phyloP scores from a whole-genome alignment of 768 basidiomycete species.

The Suillus subalutaceus region DNA sequence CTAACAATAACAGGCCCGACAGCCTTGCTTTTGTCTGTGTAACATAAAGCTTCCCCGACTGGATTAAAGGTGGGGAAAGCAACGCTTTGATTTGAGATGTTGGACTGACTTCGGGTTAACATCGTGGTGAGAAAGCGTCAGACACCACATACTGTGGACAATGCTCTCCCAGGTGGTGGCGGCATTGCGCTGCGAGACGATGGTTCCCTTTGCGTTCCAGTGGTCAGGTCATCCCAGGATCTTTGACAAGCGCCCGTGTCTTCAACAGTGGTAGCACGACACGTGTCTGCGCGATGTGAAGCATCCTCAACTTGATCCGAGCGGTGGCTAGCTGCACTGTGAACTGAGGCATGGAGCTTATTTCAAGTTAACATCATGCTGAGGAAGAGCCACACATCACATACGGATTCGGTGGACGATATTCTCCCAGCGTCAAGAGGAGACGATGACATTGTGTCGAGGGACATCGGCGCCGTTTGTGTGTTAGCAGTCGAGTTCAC shows the following conservation, averaged over 20 bases:
- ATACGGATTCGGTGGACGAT: background rate
- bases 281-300: too few relatives aligned
- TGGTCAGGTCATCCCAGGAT: too few relatives aligned
- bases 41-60: background rate
- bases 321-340: background rate
- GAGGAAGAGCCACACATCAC: background rate
- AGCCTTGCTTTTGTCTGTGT: slow-evolving; percentile 22
- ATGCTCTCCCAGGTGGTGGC: background rate
- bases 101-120: background rate
- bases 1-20: slow-evolving; percentile 21
- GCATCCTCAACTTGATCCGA: background rate
- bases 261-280: background rate
- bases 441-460: slow-evolving; percentile 14
- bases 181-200: background rate
- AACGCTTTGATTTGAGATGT: background rate
- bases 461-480: background rate
- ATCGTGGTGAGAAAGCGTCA: background rate
- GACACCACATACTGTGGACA: background rate
- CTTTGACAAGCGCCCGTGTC: background rate
- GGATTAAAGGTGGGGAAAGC: background rate
- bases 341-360: background rate
- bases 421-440: too few relatives aligned
- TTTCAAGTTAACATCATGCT: background rate
- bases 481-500: too few relatives aligned
- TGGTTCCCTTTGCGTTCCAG: too few relatives aligned